Evolutionary conservation across 2,329 filamentous ascomycete species (phyloP).

Genomic region (Neopestalotiopsis clavispora): DNA sequence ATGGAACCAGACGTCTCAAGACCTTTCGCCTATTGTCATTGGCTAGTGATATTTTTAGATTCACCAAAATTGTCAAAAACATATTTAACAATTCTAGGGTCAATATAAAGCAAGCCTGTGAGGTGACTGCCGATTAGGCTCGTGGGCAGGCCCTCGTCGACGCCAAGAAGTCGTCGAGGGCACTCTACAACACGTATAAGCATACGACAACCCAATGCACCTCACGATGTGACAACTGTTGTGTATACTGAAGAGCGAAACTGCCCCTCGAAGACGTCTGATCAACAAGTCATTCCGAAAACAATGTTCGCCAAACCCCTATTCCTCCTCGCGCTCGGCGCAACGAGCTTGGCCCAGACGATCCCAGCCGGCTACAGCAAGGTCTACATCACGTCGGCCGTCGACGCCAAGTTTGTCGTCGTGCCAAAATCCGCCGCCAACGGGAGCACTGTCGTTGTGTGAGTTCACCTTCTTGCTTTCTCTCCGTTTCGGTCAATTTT

Average conservation of each 20-base stretch:
- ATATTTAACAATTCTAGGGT: background rate
- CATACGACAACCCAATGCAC: background rate
- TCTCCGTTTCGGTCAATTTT: background rate
- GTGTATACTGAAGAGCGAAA: background rate
- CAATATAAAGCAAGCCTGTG: background rate
- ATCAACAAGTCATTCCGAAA: background rate
- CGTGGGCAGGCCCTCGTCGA: too few species aligned
- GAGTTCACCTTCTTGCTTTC: slow-evolving; percentile 20
- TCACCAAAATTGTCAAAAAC: background rate
- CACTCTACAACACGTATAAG: background rate
- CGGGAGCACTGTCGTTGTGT: slow-evolving; percentile 43
- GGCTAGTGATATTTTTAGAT: background rate
- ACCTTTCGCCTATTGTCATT: background rate
- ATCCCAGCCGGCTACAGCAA: slow-evolving; percentile 41
- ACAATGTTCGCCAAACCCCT: background rate
- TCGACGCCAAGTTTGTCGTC: slow-evolving; percentile 46
- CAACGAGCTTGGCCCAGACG: slow-evolving; percentile 38
- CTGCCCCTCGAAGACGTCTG: background rate
- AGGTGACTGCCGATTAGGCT: background rate
- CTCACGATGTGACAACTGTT: background rate
- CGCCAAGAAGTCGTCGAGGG: background rate
- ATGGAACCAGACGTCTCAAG: background rate
- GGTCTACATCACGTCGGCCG: slow-evolving; percentile 45
- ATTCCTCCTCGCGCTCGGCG: slow-evolving; percentile 32
- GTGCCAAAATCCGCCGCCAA: slow-evolving; percentile 34